Evolutionary conservation across 2,329 filamentous ascomycete genomes (phyloP).

Genomic region (Aspergillus carbonarius): DNA sequence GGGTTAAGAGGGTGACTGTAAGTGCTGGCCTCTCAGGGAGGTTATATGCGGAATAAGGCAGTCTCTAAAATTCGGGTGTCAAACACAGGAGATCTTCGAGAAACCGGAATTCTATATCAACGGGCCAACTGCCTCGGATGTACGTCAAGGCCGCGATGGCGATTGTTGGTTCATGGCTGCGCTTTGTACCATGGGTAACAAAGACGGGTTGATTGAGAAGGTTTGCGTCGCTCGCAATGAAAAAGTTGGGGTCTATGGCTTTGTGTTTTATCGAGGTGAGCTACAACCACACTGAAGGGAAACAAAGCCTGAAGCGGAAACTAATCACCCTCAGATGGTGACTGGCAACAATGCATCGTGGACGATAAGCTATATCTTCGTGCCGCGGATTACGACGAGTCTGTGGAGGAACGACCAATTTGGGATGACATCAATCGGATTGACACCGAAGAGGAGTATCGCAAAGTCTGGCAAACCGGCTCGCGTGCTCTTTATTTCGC

Average conservation of each 20-base stretch:
- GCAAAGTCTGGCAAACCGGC: constrained; percentile 69
- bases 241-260: constrained; percentile 77
- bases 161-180: constrained; percentile 88
- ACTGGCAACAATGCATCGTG: constrained; percentile 89
- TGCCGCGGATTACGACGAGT: constrained; percentile 78
- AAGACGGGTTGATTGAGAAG: constrained; percentile 67
- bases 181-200: constrained; percentile 73
- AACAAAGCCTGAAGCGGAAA: background rate
- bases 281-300: background rate
- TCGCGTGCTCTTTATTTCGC: constrained; percentile 61
- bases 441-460: constrained; percentile 70
- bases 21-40: constrained; percentile 8
- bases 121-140: constrained; percentile 72
- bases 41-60: background rate
- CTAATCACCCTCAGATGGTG: constrained; percentile 59
- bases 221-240: constrained; percentile 73
- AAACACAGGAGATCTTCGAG: constrained; percentile 70
- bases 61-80: constrained; percentile 7
- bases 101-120: constrained; percentile 74
- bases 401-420: constrained; percentile 69
- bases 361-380: constrained; percentile 88
- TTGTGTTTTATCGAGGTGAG: constrained; percentile 72
- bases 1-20: constrained; percentile 69
- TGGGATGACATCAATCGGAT: constrained; percentile 74
- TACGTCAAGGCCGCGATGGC: constrained; percentile 73